Percentiles rank a stretch among this genome's conserved stretches.
Conservation (phyloP, 1,284 basidiomycete species). For the Schizopora paradoxa region DNA sequence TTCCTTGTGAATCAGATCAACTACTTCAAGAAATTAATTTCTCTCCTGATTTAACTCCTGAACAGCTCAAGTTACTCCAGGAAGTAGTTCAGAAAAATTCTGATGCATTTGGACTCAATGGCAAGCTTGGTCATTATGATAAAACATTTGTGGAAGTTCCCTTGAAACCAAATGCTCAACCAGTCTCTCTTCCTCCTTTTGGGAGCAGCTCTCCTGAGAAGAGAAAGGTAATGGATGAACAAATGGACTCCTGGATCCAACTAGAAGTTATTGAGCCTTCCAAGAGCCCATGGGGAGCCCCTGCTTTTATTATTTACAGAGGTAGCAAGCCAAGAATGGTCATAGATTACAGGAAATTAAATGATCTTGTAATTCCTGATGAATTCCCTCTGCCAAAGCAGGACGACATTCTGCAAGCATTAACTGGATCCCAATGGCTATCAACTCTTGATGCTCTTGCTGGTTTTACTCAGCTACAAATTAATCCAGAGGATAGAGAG, state of each 20-base stretch:
- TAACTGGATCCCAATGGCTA: slow-evolving; percentile 31
- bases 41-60: background rate
- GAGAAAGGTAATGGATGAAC: slow-evolving; percentile 28
- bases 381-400: slow-evolving; percentile 37
- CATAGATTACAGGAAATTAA: slow-evolving; percentile 32
- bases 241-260: slow-evolving; percentile 28
- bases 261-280: slow-evolving; percentile 32
- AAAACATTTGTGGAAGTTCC: slow-evolving; percentile 17
- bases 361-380: slow-evolving; percentile 31
- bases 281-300: slow-evolving; percentile 30
- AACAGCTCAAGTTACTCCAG: slow-evolving; percentile 13
- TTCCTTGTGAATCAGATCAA: background rate
- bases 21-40: slow-evolving; percentile 10
- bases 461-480: slow-evolving; percentile 36
- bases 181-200: slow-evolving; percentile 22
- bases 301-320: slow-evolving; percentile 30
- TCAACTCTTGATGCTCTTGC: slow-evolving; percentile 34
- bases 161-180: slow-evolving; percentile 17
- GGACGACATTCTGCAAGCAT: slow-evolving; percentile 32
- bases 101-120: slow-evolving; percentile 25
- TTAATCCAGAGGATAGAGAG: slow-evolving; percentile 26
- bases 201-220: slow-evolving; percentile 29
- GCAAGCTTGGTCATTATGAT: slow-evolving; percentile 22
- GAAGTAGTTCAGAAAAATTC: slow-evolving; percentile 18
- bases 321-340: slow-evolving; percentile 28